These are phyloP conservation scores for Starmerella bombicola DNA, from an alignment of 805 yeast species.

Conservation along the genomic window DNA sequence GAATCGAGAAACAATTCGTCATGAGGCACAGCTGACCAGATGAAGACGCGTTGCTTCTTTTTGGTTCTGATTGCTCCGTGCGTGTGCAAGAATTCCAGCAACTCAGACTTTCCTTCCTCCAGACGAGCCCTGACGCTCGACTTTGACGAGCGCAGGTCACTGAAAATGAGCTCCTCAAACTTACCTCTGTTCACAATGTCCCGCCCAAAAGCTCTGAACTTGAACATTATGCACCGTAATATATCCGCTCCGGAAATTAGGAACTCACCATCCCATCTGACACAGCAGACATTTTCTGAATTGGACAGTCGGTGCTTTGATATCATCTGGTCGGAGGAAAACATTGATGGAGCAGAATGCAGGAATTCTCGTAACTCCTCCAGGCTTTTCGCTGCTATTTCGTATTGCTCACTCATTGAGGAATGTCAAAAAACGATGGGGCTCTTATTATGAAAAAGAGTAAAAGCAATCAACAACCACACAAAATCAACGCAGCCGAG, in stretches of 20 bases:
- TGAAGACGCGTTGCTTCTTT: slow-evolving; percentile 91
- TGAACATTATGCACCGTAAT: slow-evolving; percentile 78
- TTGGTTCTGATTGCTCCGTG: slow-evolving; percentile 85
- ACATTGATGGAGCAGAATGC: slow-evolving; percentile 87
- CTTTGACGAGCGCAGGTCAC: slow-evolving; percentile 76
- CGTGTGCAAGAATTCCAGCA: slow-evolving; percentile 69
- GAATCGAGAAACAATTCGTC: slow-evolving; percentile 88
- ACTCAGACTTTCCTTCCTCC: slow-evolving; percentile 76
- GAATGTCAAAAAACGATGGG: too few species aligned
- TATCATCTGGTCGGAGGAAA: slow-evolving; percentile 81
- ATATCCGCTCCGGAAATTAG: slow-evolving; percentile 94
- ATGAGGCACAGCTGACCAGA: slow-evolving; percentile 93
- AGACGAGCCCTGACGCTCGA: slow-evolving; percentile 70
- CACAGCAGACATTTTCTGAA: slow-evolving; percentile 90
- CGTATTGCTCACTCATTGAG: not conserved
- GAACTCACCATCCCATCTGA: slow-evolving; percentile 79
- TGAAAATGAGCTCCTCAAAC: slow-evolving; percentile 91
- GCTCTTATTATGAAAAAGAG: too few species aligned
- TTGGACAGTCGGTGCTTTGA: slow-evolving; percentile 73
- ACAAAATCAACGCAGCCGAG: too few species aligned
- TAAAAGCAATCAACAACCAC: too few species aligned
- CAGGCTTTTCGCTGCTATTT: slow-evolving; percentile 7
- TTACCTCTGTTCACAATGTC: slow-evolving; percentile 74
- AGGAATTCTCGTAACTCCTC: slow-evolving; percentile 55
- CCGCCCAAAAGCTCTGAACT: slow-evolving; percentile 83